Evolutionary conservation across 1,284 basidiomycete genomes (phyloP).

Genomic region (Rhodotorula glutinis): DNA sequence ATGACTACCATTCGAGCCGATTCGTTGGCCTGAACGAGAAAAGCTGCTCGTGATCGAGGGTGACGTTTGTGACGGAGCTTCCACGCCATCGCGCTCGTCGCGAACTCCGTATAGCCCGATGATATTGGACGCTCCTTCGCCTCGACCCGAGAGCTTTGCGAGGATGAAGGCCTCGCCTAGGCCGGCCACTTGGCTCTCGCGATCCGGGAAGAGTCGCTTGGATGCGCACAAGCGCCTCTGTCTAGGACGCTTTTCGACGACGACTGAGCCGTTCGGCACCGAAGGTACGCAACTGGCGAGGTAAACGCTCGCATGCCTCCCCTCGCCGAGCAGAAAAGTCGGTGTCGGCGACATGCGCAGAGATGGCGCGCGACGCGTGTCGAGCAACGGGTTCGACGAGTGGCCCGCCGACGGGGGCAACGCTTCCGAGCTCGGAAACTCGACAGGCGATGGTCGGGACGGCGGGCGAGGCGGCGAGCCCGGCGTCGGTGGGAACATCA

Average conservation of each 20-base stretch:
- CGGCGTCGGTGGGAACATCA: background rate
- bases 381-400: constrained; percentile 30
- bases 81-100: constrained; percentile 37
- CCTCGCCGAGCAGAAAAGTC: constrained; percentile 50
- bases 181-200: constrained; percentile 52
- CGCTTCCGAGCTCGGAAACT: background rate
- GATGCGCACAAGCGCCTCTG: constrained; percentile 50
- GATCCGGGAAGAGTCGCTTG: constrained; percentile 51
- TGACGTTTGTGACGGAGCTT: constrained; percentile 4
- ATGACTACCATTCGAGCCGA: background rate
- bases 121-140: constrained; percentile 3
- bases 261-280: background rate
- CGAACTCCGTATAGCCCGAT: constrained; percentile 30
- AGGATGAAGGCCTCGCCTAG: constrained; percentile 54
- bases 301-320: constrained; percentile 52
- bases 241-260: background rate
- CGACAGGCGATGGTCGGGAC: background rate
- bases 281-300: constrained; percentile 47
- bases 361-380: constrained; percentile 22
- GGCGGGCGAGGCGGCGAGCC: constrained; percentile 1
- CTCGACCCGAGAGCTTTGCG: constrained; percentile 44
- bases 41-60: background rate
- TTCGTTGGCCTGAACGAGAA: background rate
- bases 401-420: constrained; percentile 18
- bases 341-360: constrained; percentile 45